Percentiles rank a stretch among this genome's conserved stretches.
Evolutionary conservation across 306 rosid genomes (phyloP).

Genomic region (Betula pendula): DNA sequence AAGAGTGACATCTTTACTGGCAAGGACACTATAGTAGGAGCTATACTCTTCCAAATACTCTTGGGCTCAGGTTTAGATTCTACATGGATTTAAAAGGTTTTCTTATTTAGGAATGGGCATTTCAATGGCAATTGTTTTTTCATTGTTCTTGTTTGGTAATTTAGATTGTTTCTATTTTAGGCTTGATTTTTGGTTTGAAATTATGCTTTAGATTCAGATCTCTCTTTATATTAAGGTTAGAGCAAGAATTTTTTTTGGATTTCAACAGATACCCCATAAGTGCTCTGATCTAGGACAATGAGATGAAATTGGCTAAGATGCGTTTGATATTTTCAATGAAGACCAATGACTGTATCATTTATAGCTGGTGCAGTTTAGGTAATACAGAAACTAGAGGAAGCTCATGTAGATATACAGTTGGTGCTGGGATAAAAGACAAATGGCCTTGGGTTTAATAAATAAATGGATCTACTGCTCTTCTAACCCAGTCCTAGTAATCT

Average conservation of each 20-base stretch:
- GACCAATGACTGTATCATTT: not conserved
- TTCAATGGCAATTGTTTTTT: not conserved
- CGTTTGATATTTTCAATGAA: not conserved
- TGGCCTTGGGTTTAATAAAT: not conserved
- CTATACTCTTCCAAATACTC: too few species aligned
- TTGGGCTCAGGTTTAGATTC: not conserved
- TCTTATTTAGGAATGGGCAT: not conserved
- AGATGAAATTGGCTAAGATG: slow-evolving; percentile 1
- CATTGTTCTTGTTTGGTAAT: not conserved
- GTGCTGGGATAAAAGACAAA: not conserved
- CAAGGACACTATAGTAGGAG: too few species aligned
- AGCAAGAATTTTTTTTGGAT: not conserved
- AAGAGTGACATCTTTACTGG: too few species aligned
- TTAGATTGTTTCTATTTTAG: not conserved
- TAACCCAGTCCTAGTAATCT: not conserved
- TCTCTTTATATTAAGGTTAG: not conserved
- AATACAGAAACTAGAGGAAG: not conserved
- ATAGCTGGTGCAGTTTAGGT: not conserved
- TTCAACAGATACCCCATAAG: not conserved
- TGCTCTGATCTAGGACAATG: not conserved
- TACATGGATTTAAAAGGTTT: not conserved
- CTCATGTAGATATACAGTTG: not conserved
- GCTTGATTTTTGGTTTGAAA: not conserved
- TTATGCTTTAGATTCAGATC: not conserved
- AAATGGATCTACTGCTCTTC: not conserved